Evolutionary conservation across 176 grass and related monocot species (phyloP), one percentile per base, ranked within the genome.

Genomic region (bread wheat (Triticum aestivum)): DNA sequence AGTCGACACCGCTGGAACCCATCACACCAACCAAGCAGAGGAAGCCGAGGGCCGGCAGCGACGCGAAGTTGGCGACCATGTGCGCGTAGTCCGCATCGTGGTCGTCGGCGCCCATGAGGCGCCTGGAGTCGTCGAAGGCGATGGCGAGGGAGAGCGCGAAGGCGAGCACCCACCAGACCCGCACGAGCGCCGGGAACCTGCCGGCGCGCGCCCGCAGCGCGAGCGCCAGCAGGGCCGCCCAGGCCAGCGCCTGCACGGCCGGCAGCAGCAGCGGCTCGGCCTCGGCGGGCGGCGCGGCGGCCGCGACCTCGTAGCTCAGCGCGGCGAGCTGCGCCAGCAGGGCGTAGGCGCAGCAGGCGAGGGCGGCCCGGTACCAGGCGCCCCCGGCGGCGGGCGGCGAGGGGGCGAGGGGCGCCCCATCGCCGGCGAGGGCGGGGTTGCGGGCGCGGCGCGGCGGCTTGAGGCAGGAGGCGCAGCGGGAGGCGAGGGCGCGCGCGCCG

Each of bases 81-180:
- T 87, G 92, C 1, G 89, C 79, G 82, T 90, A 88, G 30, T 94
- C 74, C 67, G 64, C 83, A n/a, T 20, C 35, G 0, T 3, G 11
- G 51, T 81, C 82, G 49, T 14, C 49, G 61, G 76, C 67, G 10
- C 47, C 41, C 49, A 91, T 51, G 2, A 98, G 75, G 34, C 35
- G 69, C 51, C 86, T 69, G 13, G 84, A 79, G 62, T 98, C 79
- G 15, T 88, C 84, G 71, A 82, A 81, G 61, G 80, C 87, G 18
- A 91, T 90, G 88, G 85, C 93, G 38, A 85, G 41, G 88, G 87
- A 94, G 61, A 99, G 79, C 13, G 87, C 62, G 86, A 94, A 96
- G 84, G 97, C 88, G 61, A 94, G n/a, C 32, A 91, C 79, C 94
- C 97, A 99, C 97, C 97, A 99, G 61, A 99, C 73, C 24, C 97